phyloP scores from a whole-genome alignment of 2,329 filamentous ascomycete genomes.

The Colletotrichum incanum region DNA sequence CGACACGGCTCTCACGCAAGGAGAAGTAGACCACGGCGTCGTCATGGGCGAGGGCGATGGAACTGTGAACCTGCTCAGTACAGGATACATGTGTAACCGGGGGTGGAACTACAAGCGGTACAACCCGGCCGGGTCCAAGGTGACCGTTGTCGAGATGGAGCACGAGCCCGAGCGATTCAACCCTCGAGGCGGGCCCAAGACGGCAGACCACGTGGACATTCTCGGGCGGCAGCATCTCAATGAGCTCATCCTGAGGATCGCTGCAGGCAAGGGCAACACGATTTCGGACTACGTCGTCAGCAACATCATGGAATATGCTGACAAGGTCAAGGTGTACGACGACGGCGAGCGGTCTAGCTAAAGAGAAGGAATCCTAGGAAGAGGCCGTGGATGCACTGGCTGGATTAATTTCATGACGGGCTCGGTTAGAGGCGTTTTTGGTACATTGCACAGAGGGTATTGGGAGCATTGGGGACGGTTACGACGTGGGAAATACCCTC shows the following conservation, averaged over 20 bases:
- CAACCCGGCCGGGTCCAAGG: slow-evolving; percentile 86
- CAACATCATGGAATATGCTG: slow-evolving; percentile 86
- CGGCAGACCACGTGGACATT: slow-evolving; percentile 96
- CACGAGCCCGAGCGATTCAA: slow-evolving; percentile 96
- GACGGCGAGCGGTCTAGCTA: slow-evolving; percentile 57
- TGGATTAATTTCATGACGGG: background rate
- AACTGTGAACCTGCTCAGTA: slow-evolving; percentile 92
- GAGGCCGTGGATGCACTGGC: slow-evolving; percentile 1
- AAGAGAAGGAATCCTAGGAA: background rate
- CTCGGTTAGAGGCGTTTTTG: slow-evolving; percentile 30
- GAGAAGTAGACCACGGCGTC: slow-evolving; percentile 86
- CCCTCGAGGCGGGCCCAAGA: slow-evolving; percentile 79
- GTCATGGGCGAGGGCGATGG: slow-evolving; percentile 96
- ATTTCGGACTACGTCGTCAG: slow-evolving; percentile 86
- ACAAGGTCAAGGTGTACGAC: slow-evolving; percentile 86
- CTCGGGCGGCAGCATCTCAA: slow-evolving; percentile 90
- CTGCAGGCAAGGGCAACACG: slow-evolving; percentile 85
- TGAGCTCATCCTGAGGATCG: slow-evolving; percentile 89
- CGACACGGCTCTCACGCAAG: slow-evolving; percentile 74
- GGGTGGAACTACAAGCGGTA: slow-evolving; percentile 96
- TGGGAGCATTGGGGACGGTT: background rate
- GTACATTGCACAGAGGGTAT: slow-evolving; percentile 14
- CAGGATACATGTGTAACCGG: slow-evolving; percentile 96
- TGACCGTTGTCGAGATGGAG: slow-evolving; percentile 95
- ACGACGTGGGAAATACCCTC: slow-evolving; percentile 28